A percentile compares a stretch with the other conserved stretches of the same genome.
These are phyloP conservation scores for Phytophthora idaei DNA, from an alignment of 352 stramenopile species.

Conservation along the genomic window DNA sequence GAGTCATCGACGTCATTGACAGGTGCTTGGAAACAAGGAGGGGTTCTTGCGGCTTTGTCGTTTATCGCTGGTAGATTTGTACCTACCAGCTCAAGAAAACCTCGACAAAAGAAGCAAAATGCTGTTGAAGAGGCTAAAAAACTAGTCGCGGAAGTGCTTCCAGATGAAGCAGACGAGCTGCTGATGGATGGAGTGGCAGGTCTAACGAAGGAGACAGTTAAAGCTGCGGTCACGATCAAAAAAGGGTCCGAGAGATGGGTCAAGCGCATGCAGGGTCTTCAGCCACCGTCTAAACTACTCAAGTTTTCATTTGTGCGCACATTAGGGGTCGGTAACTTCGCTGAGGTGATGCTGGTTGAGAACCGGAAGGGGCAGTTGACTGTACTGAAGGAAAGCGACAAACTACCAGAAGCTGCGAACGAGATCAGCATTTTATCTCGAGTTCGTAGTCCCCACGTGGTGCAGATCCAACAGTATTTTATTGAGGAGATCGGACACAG, in stretches of 20 bases:
- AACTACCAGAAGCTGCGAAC: slow-evolving; percentile 77
- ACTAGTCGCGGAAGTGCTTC: slow-evolving; percentile 28
- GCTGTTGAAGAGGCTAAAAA: slow-evolving; percentile 19
- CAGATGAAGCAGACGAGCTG: slow-evolving; percentile 30
- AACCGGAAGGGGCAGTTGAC: slow-evolving; percentile 43
- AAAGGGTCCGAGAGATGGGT: slow-evolving; percentile 54
- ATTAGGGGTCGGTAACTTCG: slow-evolving; percentile 75
- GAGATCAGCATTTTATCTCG: slow-evolving; percentile 72
- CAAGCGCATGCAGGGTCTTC: slow-evolving; percentile 55
- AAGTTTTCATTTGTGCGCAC: slow-evolving; percentile 69
- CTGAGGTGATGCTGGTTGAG: slow-evolving; percentile 77
- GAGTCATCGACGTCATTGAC: slow-evolving; percentile 19
- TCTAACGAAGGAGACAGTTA: slow-evolving; percentile 26
- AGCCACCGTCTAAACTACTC: slow-evolving; percentile 62
- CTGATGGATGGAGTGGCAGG: slow-evolving; percentile 32
- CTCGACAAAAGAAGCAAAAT: slow-evolving; percentile 21
- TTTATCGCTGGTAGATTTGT: slow-evolving; percentile 45
- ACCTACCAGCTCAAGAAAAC: slow-evolving; percentile 1
- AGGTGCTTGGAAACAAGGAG: slow-evolving; percentile 46
- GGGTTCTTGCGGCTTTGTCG: slow-evolving; percentile 49
- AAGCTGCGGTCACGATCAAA: slow-evolving; percentile 34
- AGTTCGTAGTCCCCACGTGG: slow-evolving; percentile 64
- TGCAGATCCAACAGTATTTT: slow-evolving; percentile 78
- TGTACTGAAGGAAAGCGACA: slow-evolving; percentile 86
- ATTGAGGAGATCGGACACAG: slow-evolving; percentile 78